These are phyloP conservation scores for Chlorella vulgaris DNA, from an alignment of 139 green algal genomes.

Conservation along the genomic window DNA sequence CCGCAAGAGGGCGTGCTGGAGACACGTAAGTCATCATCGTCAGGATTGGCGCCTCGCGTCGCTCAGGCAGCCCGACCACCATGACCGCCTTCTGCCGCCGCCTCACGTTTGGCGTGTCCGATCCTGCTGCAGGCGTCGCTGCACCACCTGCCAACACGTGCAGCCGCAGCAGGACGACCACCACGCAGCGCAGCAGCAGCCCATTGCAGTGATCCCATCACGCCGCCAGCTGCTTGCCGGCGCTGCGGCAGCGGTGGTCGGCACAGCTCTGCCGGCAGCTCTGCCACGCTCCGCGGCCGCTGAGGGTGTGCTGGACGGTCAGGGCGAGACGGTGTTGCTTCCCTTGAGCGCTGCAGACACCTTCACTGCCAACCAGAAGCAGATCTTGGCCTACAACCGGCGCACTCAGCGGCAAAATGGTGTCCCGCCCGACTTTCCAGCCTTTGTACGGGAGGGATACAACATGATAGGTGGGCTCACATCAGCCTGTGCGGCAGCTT, in stretches of 20 bases:
- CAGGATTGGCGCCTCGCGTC: no score
- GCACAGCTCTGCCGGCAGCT: not conserved
- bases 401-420: slow-evolving; percentile 87
- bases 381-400: slow-evolving; percentile 78
- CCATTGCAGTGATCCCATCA: not conserved
- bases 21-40: no score
- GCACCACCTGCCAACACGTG: not conserved
- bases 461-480: slow-evolving; percentile 71
- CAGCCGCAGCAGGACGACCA: not conserved
- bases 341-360: not conserved
- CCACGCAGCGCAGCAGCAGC: not conserved
- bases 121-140: not conserved
- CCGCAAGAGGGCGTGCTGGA: no score
- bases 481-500: not conserved
- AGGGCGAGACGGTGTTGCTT: slow-evolving; percentile 35
- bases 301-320: slow-evolving; percentile 36
- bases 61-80: no score
- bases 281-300: not conserved
- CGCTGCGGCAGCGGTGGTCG: not conserved
- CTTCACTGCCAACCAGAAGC: slow-evolving; percentile 28
- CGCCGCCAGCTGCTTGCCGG: not conserved
- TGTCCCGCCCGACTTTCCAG: slow-evolving; percentile 79
- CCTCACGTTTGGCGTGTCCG: not conserved
- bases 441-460: slow-evolving; percentile 90
- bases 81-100: not conserved